Conservation (phyloP, 768 basidiomycete genomes). For the Mrakia frigida region DNA sequence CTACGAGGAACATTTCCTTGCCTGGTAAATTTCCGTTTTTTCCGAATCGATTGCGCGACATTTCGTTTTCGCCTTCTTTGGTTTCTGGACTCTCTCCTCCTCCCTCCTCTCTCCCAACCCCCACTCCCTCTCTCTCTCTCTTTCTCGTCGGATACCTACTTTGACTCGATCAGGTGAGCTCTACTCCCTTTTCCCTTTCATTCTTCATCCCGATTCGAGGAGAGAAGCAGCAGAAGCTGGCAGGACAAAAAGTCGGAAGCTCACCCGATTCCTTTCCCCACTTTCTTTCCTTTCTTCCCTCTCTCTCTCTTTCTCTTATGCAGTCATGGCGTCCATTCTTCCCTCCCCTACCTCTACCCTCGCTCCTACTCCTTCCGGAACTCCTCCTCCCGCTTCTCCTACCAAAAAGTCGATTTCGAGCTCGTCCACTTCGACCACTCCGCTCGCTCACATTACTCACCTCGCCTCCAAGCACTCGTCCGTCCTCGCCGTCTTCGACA, state of each 20-base stretch:
- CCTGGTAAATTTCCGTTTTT: no score
- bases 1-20: no score
- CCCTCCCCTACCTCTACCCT: background rate
- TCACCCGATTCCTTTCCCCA: background rate
- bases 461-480: conserved; percentile 23
- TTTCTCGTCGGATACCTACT: background rate
- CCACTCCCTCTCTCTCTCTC: no score
- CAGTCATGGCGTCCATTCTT: conserved; percentile 4
- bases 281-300: background rate
- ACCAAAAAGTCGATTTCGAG: background rate
- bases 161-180: no score
- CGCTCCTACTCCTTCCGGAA: conserved; percentile 45
- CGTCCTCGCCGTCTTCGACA: conserved; percentile 31
- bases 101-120: background rate
- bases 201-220: background rate
- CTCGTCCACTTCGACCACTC: conserved; percentile 10
- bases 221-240: no score
- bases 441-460: conserved; percentile 14
- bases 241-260: background rate
- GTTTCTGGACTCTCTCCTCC: background rate
- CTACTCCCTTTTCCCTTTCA: background rate
- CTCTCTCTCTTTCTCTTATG: background rate
- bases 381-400: conserved; percentile 58
- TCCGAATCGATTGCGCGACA: no score
- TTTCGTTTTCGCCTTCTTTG: background rate